Base-by-base conservation (phyloP, 176 grass and related monocot species). In the Oryza coarctata region DNA sequence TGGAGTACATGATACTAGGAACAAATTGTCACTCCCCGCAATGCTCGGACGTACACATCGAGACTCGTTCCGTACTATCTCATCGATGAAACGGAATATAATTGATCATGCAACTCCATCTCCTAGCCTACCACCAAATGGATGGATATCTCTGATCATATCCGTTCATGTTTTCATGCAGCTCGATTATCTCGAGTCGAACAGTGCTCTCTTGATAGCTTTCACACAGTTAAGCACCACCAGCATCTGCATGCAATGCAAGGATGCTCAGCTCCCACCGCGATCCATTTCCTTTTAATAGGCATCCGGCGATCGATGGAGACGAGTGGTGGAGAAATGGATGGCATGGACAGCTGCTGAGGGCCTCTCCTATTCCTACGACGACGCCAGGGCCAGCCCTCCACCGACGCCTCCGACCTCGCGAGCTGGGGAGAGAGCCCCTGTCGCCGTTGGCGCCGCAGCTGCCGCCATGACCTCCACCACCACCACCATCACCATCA, bases 281-380 rank as follows among this genome's bases (percentile, higher is more conserved):
- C 47, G 47, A 52, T 52, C 47, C 47, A 9, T 20, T 52, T 50
- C 3, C 18, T 55, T 55, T 25, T 60, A 60, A 60, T 60, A 60
- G 55, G 22, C 71, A 66, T 17, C 35, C 27, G 13, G 27, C 27
- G 29, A 30, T 55, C 18, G 63, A 44, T 18, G 55, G 52, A 0
- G 23, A 43, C 81, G 26, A 64, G 12, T 41, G 70, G 30, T 14
- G 5, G 22, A 9, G 27, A 60, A 33, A 74, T 74, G 73, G 74
- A 88, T 79, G 75, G 75, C 62, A 55, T 65, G 77, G 76, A 1
- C 81, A 84, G 75, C 61, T 65, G 75, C 75, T 40, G 27, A 5
- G 61, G 68, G 63, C 87, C 63, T 80, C 87, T 79, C 87, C 81
- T 88, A 84, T 84, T 88, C 87, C 87, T 88, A 88, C 87, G 87